Base-by-base conservation (phyloP, 768 basidiomycete genomes). In the Naganishia kalamii region DNA sequence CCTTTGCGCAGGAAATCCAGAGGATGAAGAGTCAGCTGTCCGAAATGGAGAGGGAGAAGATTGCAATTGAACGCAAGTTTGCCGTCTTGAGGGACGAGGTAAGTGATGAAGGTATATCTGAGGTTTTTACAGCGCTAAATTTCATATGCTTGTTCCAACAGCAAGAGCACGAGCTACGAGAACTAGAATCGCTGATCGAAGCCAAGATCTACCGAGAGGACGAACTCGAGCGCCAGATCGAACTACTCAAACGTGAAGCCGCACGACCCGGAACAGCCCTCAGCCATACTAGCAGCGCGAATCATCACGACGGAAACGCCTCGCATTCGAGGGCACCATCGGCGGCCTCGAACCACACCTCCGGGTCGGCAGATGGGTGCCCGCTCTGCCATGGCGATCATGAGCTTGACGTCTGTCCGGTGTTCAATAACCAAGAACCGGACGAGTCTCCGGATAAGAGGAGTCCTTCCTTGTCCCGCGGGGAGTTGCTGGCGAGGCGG, bases 151-250 rank as follows among this genome's bases (percentile, higher is more conserved):
- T n/a, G n/a, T n/a, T n/a, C 19, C 23, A n/a, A n/a, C 69, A 93
- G 90, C 83, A 92, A 66, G 88, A 90, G 78, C 89, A 91, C 72
- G 92, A 97, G 80, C 88, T 98, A 57, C 85, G 87, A 61, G 92
- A 97, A 75, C 83, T 97, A 21, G 94, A 98, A 77, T 84, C 87
- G 41, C 81, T 99, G 44, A 86, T 97, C n/a, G 94, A 99, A 75
- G 84, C 89, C 61, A 97, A 96, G 85, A 90, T 90, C 66, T 74
- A 76, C 63, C 65, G 70, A 29, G 74, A 77, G 65, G 76, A 72
- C 62, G 76, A 75, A 59, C 72, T 77, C n/a, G 75, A 76, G 54
- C 69, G 49, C 17, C 68, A 71, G 27, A 65, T 74, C 13, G 21
- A 52, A 1, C 66, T 69, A 2, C 73, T 77, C 15, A 71, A 73